Conservation (phyloP, 1,284 basidiomycete species). For the Ganoderma lingzhi region DNA sequence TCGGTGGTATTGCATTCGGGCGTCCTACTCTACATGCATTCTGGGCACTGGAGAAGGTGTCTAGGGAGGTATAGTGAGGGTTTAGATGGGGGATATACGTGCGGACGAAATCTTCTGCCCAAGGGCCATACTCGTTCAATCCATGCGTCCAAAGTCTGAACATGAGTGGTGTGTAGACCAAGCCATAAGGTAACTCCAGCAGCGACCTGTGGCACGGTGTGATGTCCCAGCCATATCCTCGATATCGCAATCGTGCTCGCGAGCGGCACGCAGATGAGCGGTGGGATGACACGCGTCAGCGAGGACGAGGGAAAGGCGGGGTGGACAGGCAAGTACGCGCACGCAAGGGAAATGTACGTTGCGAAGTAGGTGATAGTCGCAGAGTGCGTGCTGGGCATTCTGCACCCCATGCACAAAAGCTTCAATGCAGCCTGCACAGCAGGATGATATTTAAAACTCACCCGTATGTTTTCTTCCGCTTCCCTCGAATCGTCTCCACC, state of each 20-base stretch:
- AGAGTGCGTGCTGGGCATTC: constrained; percentile 92
- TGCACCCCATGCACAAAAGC: constrained; percentile 42
- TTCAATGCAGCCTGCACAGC: not conserved
- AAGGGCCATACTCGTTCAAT: constrained; percentile 36
- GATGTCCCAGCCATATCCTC: constrained; percentile 83
- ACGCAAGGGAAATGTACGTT: constrained; percentile 70
- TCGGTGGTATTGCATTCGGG: not conserved
- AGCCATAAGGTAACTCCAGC: constrained; percentile 74
- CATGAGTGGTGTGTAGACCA: constrained; percentile 65
- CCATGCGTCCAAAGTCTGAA: constrained; percentile 63
- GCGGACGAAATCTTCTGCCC: constrained; percentile 18
- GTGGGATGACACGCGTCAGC: constrained; percentile 48
- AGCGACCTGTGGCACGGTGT: constrained; percentile 78
- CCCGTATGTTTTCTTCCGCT: constrained; percentile 70
- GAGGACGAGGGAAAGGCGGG: constrained; percentile 49
- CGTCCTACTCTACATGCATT: not conserved
- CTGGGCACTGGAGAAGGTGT: not conserved
- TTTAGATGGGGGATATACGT: constrained; percentile 12
- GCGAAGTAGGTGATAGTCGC: constrained; percentile 79
- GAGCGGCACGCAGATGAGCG: constrained; percentile 61
- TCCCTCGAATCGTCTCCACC: constrained; percentile 41
- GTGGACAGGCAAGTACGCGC: constrained; percentile 59
- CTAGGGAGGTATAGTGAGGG: not conserved
- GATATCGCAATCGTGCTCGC: constrained; percentile 67
- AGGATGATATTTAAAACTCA: constrained; percentile 41